A percentile compares a stretch with the other conserved stretches of the same genome.
phyloP scores from a whole-genome alignment of 257 asterid genomes.

The Haberlea rhodopensis region DNA sequence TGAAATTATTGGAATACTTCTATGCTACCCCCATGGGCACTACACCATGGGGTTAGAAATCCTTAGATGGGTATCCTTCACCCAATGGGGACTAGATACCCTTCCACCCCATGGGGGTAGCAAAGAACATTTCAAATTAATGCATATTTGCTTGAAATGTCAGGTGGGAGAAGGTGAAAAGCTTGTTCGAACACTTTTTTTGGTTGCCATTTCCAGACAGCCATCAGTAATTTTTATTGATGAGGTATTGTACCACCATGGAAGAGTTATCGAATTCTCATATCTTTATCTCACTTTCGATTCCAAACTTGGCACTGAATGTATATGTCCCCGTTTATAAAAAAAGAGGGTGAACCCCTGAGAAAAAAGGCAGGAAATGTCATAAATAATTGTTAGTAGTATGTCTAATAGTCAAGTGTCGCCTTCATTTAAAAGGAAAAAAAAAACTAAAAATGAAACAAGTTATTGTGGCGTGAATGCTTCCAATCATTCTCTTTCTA shows the following conservation, averaged over 20 bases:
- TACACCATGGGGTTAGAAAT: no score
- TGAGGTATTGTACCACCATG: slow-evolving; percentile 62
- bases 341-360: slow-evolving; percentile 1
- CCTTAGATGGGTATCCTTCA: no score
- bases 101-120: no score
- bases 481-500: background rate
- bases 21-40: no score
- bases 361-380: no score
- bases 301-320: background rate
- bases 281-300: slow-evolving; percentile 10
- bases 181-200: slow-evolving; percentile 92
- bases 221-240: slow-evolving; percentile 98
- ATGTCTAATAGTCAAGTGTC: no score
- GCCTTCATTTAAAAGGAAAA: background rate
- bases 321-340: slow-evolving; percentile 9
- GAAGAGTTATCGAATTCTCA: slow-evolving; percentile 11
- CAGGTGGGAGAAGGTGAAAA: slow-evolving; percentile 99
- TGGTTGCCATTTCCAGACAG: slow-evolving; percentile 85
- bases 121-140: slow-evolving; percentile 27
- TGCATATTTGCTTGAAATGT: slow-evolving; percentile 23
- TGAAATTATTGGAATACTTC: no score
- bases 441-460: background rate
- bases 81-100: no score
- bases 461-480: no score
- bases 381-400: no score